Evolutionary conservation across 169 alveolate genomes (phyloP).

Genomic region (Plasmodium knowlesi): DNA sequence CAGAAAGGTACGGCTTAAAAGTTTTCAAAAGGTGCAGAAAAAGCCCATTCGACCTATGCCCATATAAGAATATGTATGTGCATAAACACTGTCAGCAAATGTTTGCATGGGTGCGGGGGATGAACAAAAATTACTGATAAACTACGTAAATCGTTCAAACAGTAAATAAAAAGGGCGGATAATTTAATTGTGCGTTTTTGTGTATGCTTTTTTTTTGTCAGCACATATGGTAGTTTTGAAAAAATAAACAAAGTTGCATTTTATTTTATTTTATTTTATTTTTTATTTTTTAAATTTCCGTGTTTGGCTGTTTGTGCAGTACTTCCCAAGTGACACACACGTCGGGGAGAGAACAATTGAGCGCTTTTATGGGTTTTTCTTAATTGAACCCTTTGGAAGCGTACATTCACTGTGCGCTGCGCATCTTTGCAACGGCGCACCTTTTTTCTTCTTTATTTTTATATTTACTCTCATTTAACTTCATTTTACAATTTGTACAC

Average conservation of each 20-base stretch:
- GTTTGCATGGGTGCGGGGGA: neutral
- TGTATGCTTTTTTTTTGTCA: neutral
- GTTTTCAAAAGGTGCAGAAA: neutral
- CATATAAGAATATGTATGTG: neutral
- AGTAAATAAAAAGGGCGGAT: neutral
- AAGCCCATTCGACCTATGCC: neutral
- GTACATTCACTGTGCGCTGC: neutral
- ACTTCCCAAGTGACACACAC: neutral
- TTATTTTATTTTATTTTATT: neutral
- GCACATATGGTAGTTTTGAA: neutral
- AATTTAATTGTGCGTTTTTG: neutral
- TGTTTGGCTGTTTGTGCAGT: neutral
- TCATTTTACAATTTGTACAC: neutral
- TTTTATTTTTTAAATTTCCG: neutral
- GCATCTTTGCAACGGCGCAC: neutral
- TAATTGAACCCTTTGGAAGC: neutral
- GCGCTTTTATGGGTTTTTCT: neutral
- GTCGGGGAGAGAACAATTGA: neutral
- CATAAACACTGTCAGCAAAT: neutral
- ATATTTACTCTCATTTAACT: neutral
- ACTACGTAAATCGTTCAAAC: neutral
- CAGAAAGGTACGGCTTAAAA: slow-evolving; percentile 24
- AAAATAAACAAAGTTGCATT: neutral
- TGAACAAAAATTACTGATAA: neutral
- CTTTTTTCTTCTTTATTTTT: neutral